Evolutionary conservation across 2,329 filamentous ascomycete genomes (phyloP), one percentile per base, ranked within the genome.

Genomic region (Mollisiaceae sp.): DNA sequence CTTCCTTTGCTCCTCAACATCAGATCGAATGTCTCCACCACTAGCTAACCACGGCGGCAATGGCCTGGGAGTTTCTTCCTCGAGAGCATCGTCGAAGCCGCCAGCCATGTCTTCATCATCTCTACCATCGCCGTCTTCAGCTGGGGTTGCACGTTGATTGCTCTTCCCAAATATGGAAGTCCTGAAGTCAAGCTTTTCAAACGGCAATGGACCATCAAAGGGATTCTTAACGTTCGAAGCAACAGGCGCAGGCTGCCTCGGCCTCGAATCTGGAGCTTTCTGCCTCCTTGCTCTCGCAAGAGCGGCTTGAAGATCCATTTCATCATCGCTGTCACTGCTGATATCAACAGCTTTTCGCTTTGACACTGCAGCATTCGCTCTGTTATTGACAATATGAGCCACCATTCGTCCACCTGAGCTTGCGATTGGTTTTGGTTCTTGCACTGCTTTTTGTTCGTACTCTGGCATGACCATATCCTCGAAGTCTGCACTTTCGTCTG

Each of bases 131-230:
- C 63, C 64, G 8, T 75, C 70, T 0, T 65, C 62, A 8, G 70
- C 66, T 9, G 41, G 9, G 15, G 57, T 52, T 36, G 64, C 70
- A 8, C 71, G 66, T 11, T 75, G 69, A 0, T 58, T 65, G n/a
- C 52, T 69, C 63, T 81, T 82, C 5, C 78, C 78, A 66, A 88
- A 88, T 1, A 88, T 80, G 1, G 83, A 85, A 2, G 86, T 89
- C 60, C 86, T 89, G 82, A 85, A 88, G 54, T 91, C 88, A 1
- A 97, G 83, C 74, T 93, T 94, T 71, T 97, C 93, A 74, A 99
- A 99, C 0, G 95, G 95, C 5, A 99, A 78, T 0, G 94, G 93
- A 0, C 94, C 94, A 69, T 87, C 86, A 74, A 97, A 91, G 2
- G 86, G 82, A 71, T 88, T 87, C 69, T 85, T 86, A 41, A 84